A percentile compares a stretch with the other conserved stretches of the same genome.
These are phyloP conservation scores for Zygotorulaspora florentina DNA, from an alignment of 805 yeast species.

Conservation along the genomic window DNA sequence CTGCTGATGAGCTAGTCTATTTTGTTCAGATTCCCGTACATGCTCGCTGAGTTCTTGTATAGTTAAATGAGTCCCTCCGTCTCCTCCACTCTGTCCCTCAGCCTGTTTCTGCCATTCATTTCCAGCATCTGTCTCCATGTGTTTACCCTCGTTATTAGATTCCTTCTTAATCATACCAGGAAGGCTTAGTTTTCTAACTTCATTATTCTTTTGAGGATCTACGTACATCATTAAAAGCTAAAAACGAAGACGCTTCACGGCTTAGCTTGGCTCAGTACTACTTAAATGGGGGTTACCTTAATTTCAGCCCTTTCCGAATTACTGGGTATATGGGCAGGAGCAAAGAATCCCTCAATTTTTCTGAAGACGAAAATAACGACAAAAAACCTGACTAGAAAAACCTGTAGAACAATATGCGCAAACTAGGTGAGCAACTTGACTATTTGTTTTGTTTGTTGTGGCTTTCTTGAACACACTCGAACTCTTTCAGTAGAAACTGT, in stretches of 20 bases:
- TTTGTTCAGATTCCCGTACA: constrained; percentile 6
- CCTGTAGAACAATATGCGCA: background rate
- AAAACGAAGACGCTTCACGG: background rate
- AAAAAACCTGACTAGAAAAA: background rate
- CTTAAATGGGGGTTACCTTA: too few species aligned
- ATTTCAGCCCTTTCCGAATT: too few species aligned
- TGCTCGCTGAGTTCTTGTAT: constrained; percentile 8
- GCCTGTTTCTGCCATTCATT: background rate
- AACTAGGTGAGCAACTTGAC: background rate
- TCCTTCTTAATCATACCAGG: constrained; percentile 5
- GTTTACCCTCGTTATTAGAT: background rate
- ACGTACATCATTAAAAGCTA: constrained; percentile 17
- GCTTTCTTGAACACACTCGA: background rate
- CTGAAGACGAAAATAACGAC: background rate
- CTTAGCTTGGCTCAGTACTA: too few species aligned
- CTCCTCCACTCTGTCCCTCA: background rate
- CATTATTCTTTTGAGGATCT: constrained; percentile 25
- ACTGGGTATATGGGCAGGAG: background rate
- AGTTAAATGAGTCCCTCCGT: constrained; percentile 3
- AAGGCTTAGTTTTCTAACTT: constrained; percentile 17
- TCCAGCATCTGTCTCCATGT: background rate
- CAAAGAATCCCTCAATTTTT: background rate
- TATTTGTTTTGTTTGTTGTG: background rate
- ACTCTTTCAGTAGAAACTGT: background rate
- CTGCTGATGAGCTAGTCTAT: constrained; percentile 2